Conservation (phyloP, 768 basidiomycete genomes). For the Mycena chlorophos region DNA sequence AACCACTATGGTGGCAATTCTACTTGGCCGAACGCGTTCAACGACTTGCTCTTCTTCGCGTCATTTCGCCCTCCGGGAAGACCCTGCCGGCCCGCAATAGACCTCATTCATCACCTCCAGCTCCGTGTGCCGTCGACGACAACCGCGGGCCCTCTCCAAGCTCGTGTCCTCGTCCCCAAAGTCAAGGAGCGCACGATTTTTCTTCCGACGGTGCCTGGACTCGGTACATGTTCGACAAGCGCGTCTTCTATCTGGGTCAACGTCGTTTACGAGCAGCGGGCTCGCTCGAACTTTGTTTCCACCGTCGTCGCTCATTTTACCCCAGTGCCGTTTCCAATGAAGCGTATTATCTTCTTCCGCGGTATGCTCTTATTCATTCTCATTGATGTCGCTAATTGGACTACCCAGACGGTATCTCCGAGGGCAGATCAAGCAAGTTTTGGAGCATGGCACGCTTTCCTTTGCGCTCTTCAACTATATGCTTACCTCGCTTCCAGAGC, state of each 20-base stretch:
- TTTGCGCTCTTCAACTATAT: background rate
- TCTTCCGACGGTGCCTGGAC: slow-evolving; percentile 76
- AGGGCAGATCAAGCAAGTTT: slow-evolving; percentile 53
- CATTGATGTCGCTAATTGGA: slow-evolving; percentile 17
- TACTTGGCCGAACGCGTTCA: background rate
- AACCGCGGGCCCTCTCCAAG: slow-evolving; percentile 66
- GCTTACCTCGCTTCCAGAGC: slow-evolving; percentile 39
- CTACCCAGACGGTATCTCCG: slow-evolving; percentile 51
- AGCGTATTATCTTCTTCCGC: slow-evolving; percentile 74
- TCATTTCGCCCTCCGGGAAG: slow-evolving; percentile 70
- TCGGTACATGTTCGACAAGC: slow-evolving; percentile 80
- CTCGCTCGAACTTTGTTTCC: background rate
- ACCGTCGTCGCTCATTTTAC: background rate
- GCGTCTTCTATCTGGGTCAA: slow-evolving; percentile 68
- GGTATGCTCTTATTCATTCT: slow-evolving; percentile 39
- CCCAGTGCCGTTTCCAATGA: slow-evolving; percentile 59
- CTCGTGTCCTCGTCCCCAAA: slow-evolving; percentile 65
- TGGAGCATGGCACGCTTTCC: slow-evolving; percentile 51
- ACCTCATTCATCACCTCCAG: slow-evolving; percentile 67
- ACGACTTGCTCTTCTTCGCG: slow-evolving; percentile 33
- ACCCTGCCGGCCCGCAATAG: slow-evolving; percentile 63
- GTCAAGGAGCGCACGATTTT: slow-evolving; percentile 58
- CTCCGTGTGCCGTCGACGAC: slow-evolving; percentile 72
- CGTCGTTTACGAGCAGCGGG: slow-evolving; percentile 62
- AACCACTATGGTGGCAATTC: slow-evolving; percentile 81